Conservation (phyloP, 192 early-diverging fungal species). For the Lobulomyces angularis region DNA sequence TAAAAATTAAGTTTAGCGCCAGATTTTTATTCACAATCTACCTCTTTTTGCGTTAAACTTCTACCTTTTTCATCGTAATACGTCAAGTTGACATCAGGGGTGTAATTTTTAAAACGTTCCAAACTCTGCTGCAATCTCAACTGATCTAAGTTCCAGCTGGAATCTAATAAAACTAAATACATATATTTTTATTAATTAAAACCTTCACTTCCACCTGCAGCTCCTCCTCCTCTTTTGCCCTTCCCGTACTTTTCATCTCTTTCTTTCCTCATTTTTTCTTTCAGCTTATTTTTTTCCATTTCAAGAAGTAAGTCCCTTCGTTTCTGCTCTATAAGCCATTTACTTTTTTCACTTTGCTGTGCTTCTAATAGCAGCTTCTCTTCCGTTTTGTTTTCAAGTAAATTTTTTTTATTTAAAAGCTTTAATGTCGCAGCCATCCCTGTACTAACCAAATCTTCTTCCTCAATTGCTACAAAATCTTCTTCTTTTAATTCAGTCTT, state of each 20-base stretch:
- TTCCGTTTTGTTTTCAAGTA: constrained; percentile 41
- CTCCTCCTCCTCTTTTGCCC: constrained; percentile 58
- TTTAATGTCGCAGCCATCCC: constrained; percentile 75
- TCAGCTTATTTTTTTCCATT: constrained; percentile 54
- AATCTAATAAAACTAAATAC: too few species aligned
- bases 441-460: constrained; percentile 68
- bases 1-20: constrained; percentile 6
- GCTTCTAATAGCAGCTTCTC: constrained; percentile 58
- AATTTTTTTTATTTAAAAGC: constrained; percentile 69
- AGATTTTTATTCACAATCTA: constrained; percentile 14
- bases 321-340: constrained; percentile 64
- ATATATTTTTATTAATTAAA: constrained; percentile 8
- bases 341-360: constrained; percentile 38
- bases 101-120: constrained; percentile 79
- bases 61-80: constrained; percentile 85
- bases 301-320: constrained; percentile 43
- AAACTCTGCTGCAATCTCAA: constrained; percentile 21
- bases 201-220: constrained; percentile 21
- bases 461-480: constrained; percentile 35
- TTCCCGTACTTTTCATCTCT: constrained; percentile 32
- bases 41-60: constrained; percentile 70
- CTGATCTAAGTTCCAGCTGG: constrained; percentile 19
- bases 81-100: constrained; percentile 76
- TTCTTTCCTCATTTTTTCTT: constrained; percentile 39
- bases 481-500: too few species aligned